Evolutionary conservation across 164 flowering plant species (phyloP).

Genomic region (Amborella trichopoda): DNA sequence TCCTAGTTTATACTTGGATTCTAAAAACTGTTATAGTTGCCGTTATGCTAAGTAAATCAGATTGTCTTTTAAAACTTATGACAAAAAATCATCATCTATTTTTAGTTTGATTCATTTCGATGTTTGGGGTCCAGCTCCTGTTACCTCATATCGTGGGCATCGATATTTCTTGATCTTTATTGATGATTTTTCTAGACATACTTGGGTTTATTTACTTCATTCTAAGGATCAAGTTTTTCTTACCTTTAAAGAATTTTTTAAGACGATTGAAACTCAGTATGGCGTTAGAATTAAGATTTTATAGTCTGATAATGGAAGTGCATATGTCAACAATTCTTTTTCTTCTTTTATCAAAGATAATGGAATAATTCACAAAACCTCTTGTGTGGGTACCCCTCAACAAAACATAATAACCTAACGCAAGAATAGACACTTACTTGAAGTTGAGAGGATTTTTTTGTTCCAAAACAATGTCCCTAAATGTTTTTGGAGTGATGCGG

Average conservation of each 20-base stretch:
- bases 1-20: not conserved
- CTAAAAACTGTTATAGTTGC: not conserved
- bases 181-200: not conserved
- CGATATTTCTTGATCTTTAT: not conserved
- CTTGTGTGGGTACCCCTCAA: not conserved
- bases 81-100: not conserved
- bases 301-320: not conserved
- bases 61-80: not conserved
- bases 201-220: not conserved
- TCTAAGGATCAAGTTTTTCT: not conserved
- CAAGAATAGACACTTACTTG: constrained; percentile 1
- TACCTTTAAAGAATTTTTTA: not conserved
- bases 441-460: not conserved
- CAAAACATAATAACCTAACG: not conserved
- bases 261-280: not conserved
- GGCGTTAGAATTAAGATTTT: not conserved
- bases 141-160: not conserved
- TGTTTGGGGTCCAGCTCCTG: not conserved
- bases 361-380: not conserved
- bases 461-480: not conserved
- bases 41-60: not conserved
- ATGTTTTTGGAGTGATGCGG: constrained; percentile 1
- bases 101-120: not conserved
- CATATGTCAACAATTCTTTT: not conserved
- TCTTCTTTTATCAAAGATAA: not conserved